phyloP scores from a whole-genome alignment of 2,329 filamentous ascomycete species.

The Trichoderma breve region DNA sequence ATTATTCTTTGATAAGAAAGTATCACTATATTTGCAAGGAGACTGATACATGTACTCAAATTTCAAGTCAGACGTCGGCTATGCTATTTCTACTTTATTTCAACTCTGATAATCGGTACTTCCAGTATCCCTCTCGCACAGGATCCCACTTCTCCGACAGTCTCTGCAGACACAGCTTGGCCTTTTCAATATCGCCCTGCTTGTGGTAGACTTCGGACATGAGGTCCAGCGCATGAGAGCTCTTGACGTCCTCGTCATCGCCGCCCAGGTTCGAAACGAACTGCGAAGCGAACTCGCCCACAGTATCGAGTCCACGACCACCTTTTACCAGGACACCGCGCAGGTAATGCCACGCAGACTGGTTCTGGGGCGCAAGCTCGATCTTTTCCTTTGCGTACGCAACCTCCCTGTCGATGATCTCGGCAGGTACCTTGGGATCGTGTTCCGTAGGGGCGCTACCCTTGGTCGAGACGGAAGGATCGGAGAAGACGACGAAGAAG shows the following conservation, averaged over 20 bases:
- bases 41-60: not conserved
- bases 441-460: slow-evolving; percentile 49
- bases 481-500: slow-evolving; percentile 84
- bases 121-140: slow-evolving; percentile 89
- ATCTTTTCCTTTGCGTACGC: slow-evolving; percentile 72
- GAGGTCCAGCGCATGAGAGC: slow-evolving; percentile 68
- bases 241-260: slow-evolving; percentile 52
- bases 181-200: slow-evolving; percentile 57
- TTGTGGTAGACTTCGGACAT: slow-evolving; percentile 66
- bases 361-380: slow-evolving; percentile 81
- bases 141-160: slow-evolving; percentile 87
- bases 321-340: slow-evolving; percentile 71
- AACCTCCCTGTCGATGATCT: slow-evolving; percentile 71
- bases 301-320: slow-evolving; percentile 46
- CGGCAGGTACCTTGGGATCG: slow-evolving; percentile 57
- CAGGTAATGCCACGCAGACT: slow-evolving; percentile 91
- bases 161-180: slow-evolving; percentile 67
- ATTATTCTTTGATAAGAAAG: not conserved
- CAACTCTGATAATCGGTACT: slow-evolving; percentile 48
- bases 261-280: slow-evolving; percentile 51
- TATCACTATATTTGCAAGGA: not conserved
- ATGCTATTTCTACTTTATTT: not conserved
- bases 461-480: slow-evolving; percentile 50
- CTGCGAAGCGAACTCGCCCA: slow-evolving; percentile 49
- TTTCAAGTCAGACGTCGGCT: no score